Conservation (phyloP, 306 rosid genomes). For the Fagus sylvatica region DNA sequence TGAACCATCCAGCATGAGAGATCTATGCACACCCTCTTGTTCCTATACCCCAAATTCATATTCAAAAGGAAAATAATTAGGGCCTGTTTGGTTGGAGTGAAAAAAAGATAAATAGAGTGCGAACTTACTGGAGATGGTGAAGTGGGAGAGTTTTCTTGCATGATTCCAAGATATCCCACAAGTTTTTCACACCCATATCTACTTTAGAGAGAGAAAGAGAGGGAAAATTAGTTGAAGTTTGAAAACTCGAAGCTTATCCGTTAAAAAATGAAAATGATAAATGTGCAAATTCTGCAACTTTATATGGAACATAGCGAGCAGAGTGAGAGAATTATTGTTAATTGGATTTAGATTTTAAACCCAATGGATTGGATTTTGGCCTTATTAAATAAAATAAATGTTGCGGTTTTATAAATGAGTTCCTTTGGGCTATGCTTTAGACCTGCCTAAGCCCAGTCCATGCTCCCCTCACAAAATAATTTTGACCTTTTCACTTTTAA, state of each 20-base stretch:
- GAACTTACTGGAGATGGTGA: constrained; percentile 57
- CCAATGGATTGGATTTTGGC: too few relatives aligned
- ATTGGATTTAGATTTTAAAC: too few relatives aligned
- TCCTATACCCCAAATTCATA: constrained; percentile 48
- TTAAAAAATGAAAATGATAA: not conserved
- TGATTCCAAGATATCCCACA: constrained; percentile 81
- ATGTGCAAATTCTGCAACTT: too few relatives aligned
- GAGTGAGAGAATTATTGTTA: too few relatives aligned
- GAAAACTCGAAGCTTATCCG: not conserved
- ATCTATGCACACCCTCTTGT: constrained; percentile 79
- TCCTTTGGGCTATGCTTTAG: too few relatives aligned
- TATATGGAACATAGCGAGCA: too few relatives aligned
- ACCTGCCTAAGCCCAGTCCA: too few relatives aligned
- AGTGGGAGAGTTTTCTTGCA: constrained; percentile 86
- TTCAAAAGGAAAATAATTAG: constrained; percentile 7
- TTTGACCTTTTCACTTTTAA: too few relatives aligned
- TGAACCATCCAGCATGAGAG: constrained; percentile 89
- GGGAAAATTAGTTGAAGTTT: not conserved
- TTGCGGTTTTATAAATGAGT: too few relatives aligned
- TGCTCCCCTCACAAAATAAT: too few relatives aligned
- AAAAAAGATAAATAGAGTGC: constrained; percentile 1
- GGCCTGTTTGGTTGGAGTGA: not conserved
- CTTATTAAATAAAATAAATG: too few relatives aligned
- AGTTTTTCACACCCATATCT: constrained; percentile 69
- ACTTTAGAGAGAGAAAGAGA: not conserved